These are phyloP conservation scores for Rasamsonia emersonii DNA, from an alignment of 2,329 filamentous ascomycete genomes.

Conservation along the genomic window DNA sequence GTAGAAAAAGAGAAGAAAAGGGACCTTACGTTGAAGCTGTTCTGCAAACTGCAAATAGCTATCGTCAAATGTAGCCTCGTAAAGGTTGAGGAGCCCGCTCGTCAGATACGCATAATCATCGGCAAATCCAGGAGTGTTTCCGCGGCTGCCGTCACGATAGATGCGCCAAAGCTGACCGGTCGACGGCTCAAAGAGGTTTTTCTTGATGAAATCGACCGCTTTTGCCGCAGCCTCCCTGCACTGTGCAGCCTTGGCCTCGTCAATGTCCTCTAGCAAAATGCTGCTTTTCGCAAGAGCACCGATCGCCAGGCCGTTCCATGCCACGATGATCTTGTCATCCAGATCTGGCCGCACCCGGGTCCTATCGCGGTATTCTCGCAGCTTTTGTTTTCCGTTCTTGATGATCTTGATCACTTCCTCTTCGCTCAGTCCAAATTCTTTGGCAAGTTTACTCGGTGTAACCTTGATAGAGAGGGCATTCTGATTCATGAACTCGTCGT, in stretches of 20 bases:
- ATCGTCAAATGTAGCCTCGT: slow-evolving; percentile 71
- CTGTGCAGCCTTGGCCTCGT: slow-evolving; percentile 47
- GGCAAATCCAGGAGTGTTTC: slow-evolving; percentile 65
- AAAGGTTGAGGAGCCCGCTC: slow-evolving; percentile 72
- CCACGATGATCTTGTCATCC: slow-evolving; percentile 80
- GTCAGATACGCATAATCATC: slow-evolving; percentile 93
- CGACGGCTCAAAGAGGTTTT: slow-evolving; percentile 60
- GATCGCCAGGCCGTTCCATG: slow-evolving; percentile 85
- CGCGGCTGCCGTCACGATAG: slow-evolving; percentile 57
- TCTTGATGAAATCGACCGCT: slow-evolving; percentile 63
- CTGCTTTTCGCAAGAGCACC: slow-evolving; percentile 68
- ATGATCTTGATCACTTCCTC: slow-evolving; percentile 62
- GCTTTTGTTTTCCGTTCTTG: slow-evolving; percentile 55
- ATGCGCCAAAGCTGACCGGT: slow-evolving; percentile 62
- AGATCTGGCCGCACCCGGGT: slow-evolving; percentile 68
- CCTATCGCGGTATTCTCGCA: slow-evolving; percentile 62
- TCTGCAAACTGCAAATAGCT: slow-evolving; percentile 72
- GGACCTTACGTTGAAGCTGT: slow-evolving; percentile 58
- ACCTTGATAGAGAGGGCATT: slow-evolving; percentile 72
- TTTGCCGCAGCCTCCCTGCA: slow-evolving; percentile 60
- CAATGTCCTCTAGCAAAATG: slow-evolving; percentile 55
- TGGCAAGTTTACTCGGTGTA: slow-evolving; percentile 60
- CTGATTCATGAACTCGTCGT: slow-evolving; percentile 90
- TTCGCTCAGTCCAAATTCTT: slow-evolving; percentile 64
- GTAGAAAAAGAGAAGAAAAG: background rate